Conservation (phyloP, 2,329 filamentous ascomycete genomes). For the Dendryphion nanum region DNA sequence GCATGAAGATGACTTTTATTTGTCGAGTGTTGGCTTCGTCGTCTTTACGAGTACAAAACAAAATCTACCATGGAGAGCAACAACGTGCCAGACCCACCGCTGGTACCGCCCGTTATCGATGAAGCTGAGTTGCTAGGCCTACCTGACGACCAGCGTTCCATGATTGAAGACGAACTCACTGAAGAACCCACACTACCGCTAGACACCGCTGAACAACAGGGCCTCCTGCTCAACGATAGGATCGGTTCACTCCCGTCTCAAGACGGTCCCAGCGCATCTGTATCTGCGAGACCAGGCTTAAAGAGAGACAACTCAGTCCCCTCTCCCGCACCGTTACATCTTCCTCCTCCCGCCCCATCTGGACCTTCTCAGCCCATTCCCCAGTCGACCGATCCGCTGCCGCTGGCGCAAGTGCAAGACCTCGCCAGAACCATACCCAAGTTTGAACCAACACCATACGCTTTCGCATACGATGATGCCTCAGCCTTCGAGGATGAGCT, state of each 20-base stretch:
- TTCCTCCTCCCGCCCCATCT: slow-evolving; percentile 43
- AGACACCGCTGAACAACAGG: slow-evolving; percentile 36
- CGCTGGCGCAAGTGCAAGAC: slow-evolving; percentile 47
- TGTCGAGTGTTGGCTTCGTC: too few relatives aligned
- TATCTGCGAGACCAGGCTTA: slow-evolving; percentile 38
- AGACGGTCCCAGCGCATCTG: slow-evolving; percentile 19
- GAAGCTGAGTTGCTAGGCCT: slow-evolving; percentile 37
- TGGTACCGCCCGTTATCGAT: slow-evolving; percentile 37
- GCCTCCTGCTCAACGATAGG: slow-evolving; percentile 25
- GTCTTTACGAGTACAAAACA: slow-evolving; percentile 10
- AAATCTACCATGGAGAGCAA: slow-evolving; percentile 25
- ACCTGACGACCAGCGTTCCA: slow-evolving; percentile 25
- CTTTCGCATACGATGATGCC: slow-evolving; percentile 63
- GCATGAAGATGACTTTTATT: too few relatives aligned
- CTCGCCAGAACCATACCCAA: slow-evolving; percentile 46
- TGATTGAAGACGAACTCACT: slow-evolving; percentile 30
- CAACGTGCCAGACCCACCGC: slow-evolving; percentile 22
- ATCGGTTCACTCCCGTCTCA: slow-evolving; percentile 9
- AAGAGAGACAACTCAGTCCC: slow-evolving; percentile 41
- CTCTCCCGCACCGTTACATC: slow-evolving; percentile 40
- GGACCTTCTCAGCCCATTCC: slow-evolving; percentile 26
- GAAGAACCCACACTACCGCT: slow-evolving; percentile 35
- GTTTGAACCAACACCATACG: slow-evolving; percentile 59
- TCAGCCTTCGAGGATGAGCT: slow-evolving; percentile 76
- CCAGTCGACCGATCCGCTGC: slow-evolving; percentile 44